Percentiles rank a stretch among this genome's conserved stretches.
Evolutionary conservation across 1,284 basidiomycete species (phyloP).

Genomic region (Rhodotorula glutinis): DNA sequence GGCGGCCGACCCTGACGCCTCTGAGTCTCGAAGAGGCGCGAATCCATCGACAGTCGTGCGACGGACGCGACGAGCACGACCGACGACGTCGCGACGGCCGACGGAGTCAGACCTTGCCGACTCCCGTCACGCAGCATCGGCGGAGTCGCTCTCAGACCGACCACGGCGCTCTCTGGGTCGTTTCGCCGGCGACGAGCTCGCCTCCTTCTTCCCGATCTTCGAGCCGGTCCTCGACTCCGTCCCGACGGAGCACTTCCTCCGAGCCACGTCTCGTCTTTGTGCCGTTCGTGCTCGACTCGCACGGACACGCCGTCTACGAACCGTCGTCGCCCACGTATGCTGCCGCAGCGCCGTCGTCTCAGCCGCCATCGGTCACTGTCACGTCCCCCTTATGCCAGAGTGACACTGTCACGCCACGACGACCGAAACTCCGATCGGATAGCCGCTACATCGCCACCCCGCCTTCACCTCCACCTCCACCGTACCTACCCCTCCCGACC

Average conservation of each 20-base stretch:
- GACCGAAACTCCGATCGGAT: no score
- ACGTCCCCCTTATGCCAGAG: background rate
- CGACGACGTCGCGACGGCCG: background rate
- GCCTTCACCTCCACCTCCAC: no score
- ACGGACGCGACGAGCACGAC: no score
- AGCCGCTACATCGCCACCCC: no score
- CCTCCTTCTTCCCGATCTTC: no score
- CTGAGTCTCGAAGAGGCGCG: slow-evolving; percentile 7
- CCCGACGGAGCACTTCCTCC: background rate
- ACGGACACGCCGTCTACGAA: slow-evolving; percentile 17
- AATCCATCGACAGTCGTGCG: no score
- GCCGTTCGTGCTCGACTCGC: slow-evolving; percentile 25
- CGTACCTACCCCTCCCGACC: no score
- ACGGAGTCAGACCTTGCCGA: slow-evolving; percentile 14
- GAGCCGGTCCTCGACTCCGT: no score
- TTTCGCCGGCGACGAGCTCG: no score
- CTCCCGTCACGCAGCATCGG: background rate
- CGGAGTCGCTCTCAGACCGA: no score
- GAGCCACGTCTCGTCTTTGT: slow-evolving; percentile 24
- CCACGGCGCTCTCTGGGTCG: no score
- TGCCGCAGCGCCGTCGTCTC: background rate
- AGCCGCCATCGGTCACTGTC: background rate
- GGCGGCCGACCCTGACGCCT: background rate
- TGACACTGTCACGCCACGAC: no score
- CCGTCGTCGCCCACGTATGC: slow-evolving; percentile 12